These are phyloP conservation scores for Aureobasidium pullulans DNA, from an alignment of 2,329 filamentous ascomycete species.

Conservation along the genomic window DNA sequence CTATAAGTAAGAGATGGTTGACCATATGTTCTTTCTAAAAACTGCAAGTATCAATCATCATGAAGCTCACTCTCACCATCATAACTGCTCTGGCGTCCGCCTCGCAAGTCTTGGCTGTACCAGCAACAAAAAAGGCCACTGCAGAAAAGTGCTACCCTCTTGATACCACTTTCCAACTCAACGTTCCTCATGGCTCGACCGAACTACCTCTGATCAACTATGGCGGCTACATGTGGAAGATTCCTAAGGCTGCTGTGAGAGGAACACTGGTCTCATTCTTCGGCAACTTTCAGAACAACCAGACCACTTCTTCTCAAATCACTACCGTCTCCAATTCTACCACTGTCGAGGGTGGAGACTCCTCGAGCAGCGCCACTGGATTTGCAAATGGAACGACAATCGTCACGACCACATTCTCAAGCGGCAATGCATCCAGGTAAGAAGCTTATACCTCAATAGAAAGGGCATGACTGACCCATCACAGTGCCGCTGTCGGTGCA, in stretches of 20 bases:
- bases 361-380: neutral
- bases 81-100: neutral
- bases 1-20: too few relatives aligned
- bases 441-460: neutral
- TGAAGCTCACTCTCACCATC: neutral
- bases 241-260: neutral
- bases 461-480: neutral
- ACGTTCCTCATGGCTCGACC: neutral
- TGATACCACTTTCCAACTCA: neutral
- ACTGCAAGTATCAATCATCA: neutral
- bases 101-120: neutral
- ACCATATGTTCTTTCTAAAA: too few relatives aligned
- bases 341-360: neutral
- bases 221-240: neutral
- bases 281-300: neutral
- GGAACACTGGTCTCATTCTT: conserved; percentile 2
- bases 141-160: neutral
- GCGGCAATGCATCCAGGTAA: neutral
- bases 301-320: conserved; percentile 1
- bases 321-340: neutral
- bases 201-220: neutral
- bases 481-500: neutral
- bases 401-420: neutral
- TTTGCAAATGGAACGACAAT: neutral
- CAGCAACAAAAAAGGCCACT: neutral